phyloP scores from a whole-genome alignment of 2,329 filamentous ascomycete genomes.

The Ilyonectria robusta region DNA sequence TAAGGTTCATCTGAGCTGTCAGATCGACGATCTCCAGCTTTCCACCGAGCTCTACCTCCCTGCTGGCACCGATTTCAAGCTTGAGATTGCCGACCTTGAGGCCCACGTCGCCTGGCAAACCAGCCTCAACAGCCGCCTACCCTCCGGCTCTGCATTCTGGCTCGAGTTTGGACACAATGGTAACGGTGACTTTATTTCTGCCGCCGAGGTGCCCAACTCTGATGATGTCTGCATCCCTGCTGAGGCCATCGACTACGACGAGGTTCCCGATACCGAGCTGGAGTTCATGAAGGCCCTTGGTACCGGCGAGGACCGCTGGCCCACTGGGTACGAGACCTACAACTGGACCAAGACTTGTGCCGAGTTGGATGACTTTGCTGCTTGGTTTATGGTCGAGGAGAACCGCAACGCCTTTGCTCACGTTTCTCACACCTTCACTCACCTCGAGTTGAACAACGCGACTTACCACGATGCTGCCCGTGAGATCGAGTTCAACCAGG shows the following conservation, averaged over 20 bases:
- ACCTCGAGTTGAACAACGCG: constrained; percentile 36
- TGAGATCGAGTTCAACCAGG: constrained; percentile 36
- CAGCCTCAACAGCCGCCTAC: constrained; percentile 32
- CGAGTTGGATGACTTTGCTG: constrained; percentile 31
- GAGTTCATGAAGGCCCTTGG: constrained; percentile 32
- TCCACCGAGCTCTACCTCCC: constrained; percentile 34
- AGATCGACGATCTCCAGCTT: constrained; percentile 37
- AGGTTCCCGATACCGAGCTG: constrained; percentile 20
- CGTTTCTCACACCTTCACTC: constrained; percentile 36
- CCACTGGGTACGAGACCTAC: constrained; percentile 25
- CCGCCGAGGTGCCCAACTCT: not conserved
- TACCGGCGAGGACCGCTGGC: constrained; percentile 30
- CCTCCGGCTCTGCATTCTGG: constrained; percentile 31
- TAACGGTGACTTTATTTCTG: constrained; percentile 35
- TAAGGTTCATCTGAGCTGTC: constrained; percentile 33
- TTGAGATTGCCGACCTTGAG: constrained; percentile 29
- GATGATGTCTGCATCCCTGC: constrained; percentile 10
- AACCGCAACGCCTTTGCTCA: constrained; percentile 37
- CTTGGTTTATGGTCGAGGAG: constrained; percentile 30
- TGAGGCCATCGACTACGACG: constrained; percentile 26
- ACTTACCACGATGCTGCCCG: constrained; percentile 34
- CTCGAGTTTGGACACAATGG: constrained; percentile 38
- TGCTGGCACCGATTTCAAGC: constrained; percentile 31
- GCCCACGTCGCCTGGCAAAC: constrained; percentile 35
- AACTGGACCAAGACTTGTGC: constrained; percentile 30